Evolutionary conservation across 208 protist species (phyloP).

Genomic region (Jaenimonas drosophilae): DNA sequence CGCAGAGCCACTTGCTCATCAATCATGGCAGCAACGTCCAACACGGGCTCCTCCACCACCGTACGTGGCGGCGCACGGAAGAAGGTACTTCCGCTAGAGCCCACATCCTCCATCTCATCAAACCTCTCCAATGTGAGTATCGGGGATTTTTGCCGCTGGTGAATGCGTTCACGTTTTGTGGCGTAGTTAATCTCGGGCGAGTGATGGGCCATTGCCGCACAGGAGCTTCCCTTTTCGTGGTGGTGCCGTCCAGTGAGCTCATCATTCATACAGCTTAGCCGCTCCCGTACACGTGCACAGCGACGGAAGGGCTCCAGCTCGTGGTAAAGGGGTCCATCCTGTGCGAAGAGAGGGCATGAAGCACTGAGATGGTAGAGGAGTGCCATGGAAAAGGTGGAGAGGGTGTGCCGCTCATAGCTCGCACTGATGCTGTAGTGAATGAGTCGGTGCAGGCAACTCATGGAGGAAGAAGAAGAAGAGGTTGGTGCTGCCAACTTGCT

Average conservation of each 20-base stretch:
- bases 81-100: no score
- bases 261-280: constrained; percentile 25
- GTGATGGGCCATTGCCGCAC: no score
- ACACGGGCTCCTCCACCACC: not conserved
- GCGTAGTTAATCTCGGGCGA: no score
- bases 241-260: constrained; percentile 39
- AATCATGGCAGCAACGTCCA: constrained; percentile 17
- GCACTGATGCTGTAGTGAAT: constrained; percentile 7
- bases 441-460: constrained; percentile 9
- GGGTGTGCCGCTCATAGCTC: no score
- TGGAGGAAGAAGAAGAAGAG: constrained; percentile 7
- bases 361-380: constrained; percentile 17
- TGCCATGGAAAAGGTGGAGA: constrained; percentile 37
- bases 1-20: constrained; percentile 14
- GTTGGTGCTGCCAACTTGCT: no score
- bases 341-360: constrained; percentile 19
- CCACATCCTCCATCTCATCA: no score
- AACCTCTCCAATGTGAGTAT: no score
- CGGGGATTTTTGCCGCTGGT: no score
- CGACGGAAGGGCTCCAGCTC: no score
- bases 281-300: constrained; percentile 12
- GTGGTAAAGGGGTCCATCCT: constrained; percentile 16
- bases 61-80: constrained; percentile 11
- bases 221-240: no score
- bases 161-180: no score